phyloP scores from a whole-genome alignment of 345 rosid species.

The Trapa incisa region DNA sequence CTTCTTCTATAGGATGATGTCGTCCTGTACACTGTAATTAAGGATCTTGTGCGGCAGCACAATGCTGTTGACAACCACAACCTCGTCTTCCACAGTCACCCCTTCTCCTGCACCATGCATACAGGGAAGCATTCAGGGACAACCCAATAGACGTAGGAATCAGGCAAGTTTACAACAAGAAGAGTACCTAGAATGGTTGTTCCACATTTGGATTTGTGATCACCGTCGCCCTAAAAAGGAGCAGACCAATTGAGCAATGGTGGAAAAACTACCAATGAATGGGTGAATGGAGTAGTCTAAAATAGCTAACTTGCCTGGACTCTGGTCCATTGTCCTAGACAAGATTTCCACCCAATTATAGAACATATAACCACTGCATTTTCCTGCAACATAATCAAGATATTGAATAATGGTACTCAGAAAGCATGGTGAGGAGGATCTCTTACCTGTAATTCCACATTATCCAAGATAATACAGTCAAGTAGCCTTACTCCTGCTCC shows the following conservation, averaged over 20 bases:
- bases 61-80: conserved; percentile 55
- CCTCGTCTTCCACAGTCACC: conserved; percentile 75
- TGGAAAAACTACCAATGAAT: neutral
- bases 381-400: conserved; percentile 31
- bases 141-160: neutral
- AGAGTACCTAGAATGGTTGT: conserved; percentile 60
- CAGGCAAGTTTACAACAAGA: too few species aligned
- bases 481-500: conserved; percentile 61
- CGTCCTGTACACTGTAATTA: conserved; percentile 52
- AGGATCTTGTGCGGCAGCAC: conserved; percentile 68
- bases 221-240: conserved; percentile 50
- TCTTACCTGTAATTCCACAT: conserved; percentile 53
- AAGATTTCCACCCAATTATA: conserved; percentile 77
- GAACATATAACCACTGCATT: conserved; percentile 65
- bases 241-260: neutral
- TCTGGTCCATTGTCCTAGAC: conserved; percentile 69
- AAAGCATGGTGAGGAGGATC: neutral
- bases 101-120: conserved; percentile 50
- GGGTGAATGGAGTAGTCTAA: neutral
- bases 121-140: neutral
- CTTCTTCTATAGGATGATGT: conserved; percentile 45
- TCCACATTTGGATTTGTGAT: conserved; percentile 60
- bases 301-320: conserved; percentile 43
- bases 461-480: conserved; percentile 64
- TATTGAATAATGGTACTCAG: neutral